phyloP scores from a whole-genome alignment of 208 protist species.

The Leishmania martiniquensis region DNA sequence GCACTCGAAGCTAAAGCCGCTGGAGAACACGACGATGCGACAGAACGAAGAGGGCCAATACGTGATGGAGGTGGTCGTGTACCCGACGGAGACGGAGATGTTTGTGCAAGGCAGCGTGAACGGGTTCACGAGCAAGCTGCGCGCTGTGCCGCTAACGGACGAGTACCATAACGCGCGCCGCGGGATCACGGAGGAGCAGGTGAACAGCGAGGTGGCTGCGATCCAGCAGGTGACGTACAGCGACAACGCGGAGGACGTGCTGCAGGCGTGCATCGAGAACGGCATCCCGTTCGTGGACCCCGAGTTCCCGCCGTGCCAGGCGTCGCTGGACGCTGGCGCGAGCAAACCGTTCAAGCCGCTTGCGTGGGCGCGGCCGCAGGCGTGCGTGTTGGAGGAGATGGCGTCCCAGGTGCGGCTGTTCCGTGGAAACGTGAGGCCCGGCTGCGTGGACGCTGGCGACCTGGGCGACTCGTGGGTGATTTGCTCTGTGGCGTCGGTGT shows the following conservation, averaged over 20 bases:
- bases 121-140: slow-evolving; percentile 69
- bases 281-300: slow-evolving; percentile 74
- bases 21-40: slow-evolving; percentile 57
- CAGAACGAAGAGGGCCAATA: slow-evolving; percentile 39
- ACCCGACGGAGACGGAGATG: slow-evolving; percentile 74
- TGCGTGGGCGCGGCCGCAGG: slow-evolving; percentile 67
- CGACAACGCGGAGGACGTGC: slow-evolving; percentile 56
- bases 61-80: slow-evolving; percentile 61
- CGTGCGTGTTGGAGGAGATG: slow-evolving; percentile 63
- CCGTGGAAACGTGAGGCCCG: slow-evolving; percentile 45
- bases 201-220: slow-evolving; percentile 44
- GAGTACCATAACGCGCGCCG: slow-evolving; percentile 52
- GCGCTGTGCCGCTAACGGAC: slow-evolving; percentile 56
- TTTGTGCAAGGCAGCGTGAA: slow-evolving; percentile 68
- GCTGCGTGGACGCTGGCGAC: slow-evolving; percentile 59
- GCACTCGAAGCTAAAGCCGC: slow-evolving; percentile 51
- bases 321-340: slow-evolving; percentile 51
- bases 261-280: slow-evolving; percentile 59
- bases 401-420: slow-evolving; percentile 72
- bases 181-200: slow-evolving; percentile 30
- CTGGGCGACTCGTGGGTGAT: slow-evolving; percentile 83
- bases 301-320: slow-evolving; percentile 73
- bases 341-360: slow-evolving; percentile 67
- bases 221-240: slow-evolving; percentile 46
- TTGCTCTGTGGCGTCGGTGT: slow-evolving; percentile 60